Conservation (phyloP, 2,329 filamentous ascomycete species). For the Cadophora sp. region DNA sequence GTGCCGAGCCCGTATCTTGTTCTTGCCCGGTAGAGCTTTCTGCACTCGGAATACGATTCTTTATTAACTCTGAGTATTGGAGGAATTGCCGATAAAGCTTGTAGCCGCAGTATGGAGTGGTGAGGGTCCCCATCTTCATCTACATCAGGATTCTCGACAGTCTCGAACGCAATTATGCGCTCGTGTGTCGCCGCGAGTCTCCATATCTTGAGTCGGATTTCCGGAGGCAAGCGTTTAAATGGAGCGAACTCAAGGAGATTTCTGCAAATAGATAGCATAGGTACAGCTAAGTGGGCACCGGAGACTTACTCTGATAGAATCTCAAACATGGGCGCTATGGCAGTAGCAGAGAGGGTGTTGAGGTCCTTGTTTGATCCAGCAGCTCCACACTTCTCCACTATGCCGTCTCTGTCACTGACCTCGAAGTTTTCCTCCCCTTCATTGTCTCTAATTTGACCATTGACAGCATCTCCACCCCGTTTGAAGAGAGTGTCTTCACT, state of each 20-base stretch:
- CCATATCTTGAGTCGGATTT: constrained; percentile 6
- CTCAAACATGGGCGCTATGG: background rate
- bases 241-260: background rate
- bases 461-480: too few species aligned
- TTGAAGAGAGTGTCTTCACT: background rate
- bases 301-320: background rate
- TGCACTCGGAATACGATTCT: background rate
- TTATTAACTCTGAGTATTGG: background rate
- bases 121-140: background rate
- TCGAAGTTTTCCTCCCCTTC: background rate
- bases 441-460: background rate
- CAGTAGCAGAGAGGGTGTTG: too few species aligned
- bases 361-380: background rate
- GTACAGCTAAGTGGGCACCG: background rate
- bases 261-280: background rate
- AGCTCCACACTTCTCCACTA: background rate
- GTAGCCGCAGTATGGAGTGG: background rate
- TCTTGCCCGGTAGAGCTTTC: background rate
- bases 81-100: background rate
- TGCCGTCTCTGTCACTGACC: background rate
- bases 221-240: background rate
- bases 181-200: background rate
- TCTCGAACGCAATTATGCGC: background rate
- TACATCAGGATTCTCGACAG: background rate
- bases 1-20: too few species aligned